Percentiles rank a stretch among this genome's conserved stretches.
Evolutionary conservation across 495 filamentous ascomycete species (phyloP).

Genomic region (Xeromyces bisporus): DNA sequence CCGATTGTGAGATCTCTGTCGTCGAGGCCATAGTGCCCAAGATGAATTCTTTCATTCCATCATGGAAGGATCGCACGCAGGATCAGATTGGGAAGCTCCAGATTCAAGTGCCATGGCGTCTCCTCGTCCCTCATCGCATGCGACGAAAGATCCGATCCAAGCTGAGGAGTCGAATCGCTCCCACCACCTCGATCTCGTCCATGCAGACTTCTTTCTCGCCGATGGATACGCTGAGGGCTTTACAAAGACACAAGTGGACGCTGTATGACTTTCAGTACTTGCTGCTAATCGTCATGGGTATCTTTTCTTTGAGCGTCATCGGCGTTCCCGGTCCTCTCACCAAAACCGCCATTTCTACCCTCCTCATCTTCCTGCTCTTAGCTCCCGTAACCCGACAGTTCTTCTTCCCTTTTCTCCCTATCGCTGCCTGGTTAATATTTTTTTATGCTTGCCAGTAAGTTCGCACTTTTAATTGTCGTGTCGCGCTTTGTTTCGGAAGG

Average conservation of each 20-base stretch:
- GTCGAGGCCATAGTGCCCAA: conserved; percentile 14
- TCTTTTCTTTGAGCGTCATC: conserved; percentile 70
- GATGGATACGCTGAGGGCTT: conserved; percentile 48
- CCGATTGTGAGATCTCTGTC: no score
- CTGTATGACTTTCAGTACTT: conserved; percentile 77
- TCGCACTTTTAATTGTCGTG: no score
- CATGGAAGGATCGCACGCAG: conserved; percentile 35
- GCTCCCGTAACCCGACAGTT: conserved; percentile 85
- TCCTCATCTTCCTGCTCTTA: conserved; percentile 52
- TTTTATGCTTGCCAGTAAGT: conserved; percentile 85
- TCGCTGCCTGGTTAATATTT: conserved; percentile 68
- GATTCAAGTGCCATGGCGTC: conserved; percentile 33
- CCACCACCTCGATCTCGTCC: conserved; percentile 53
- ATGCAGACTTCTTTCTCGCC: conserved; percentile 70
- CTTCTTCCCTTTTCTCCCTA: conserved; percentile 71
- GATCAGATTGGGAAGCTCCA: conserved; percentile 32
- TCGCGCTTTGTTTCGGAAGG: conserved; percentile 3
- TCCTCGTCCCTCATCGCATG: conserved; percentile 49
- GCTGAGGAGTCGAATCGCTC: conserved; percentile 52
- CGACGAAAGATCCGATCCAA: conserved; percentile 57
- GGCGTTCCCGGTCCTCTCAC: conserved; percentile 52
- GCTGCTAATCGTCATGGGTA: conserved; percentile 48
- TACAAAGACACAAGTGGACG: conserved; percentile 67
- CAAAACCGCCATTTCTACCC: conserved; percentile 50
- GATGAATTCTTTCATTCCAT: conserved; percentile 26